These are phyloP conservation scores for Fusarium sp. DNA, from an alignment of 2,329 filamentous ascomycete species.

Conservation along the genomic window DNA sequence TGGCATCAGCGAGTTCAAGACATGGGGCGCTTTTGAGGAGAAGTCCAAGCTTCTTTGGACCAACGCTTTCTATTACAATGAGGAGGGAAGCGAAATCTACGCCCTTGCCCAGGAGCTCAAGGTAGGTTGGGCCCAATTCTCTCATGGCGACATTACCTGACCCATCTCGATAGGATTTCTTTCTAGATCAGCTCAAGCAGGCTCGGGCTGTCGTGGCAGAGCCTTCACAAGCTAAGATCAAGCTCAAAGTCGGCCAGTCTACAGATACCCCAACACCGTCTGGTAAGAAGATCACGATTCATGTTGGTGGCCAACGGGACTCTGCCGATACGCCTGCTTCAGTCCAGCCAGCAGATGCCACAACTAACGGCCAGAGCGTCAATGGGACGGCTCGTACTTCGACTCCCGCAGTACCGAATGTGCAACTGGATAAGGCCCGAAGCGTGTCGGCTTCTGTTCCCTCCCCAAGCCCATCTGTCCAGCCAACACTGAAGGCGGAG, in stretches of 20 bases:
- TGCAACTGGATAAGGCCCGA: slow-evolving; percentile 53
- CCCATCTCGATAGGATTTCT: slow-evolving; percentile 68
- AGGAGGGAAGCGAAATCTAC: slow-evolving; percentile 89
- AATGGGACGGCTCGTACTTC: slow-evolving; percentile 39
- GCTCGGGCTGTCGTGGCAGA: slow-evolving; percentile 80
- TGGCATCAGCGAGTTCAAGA: slow-evolving; percentile 77
- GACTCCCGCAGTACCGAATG: slow-evolving; percentile 31
- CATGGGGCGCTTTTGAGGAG: slow-evolving; percentile 84
- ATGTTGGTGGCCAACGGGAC: slow-evolving; percentile 71
- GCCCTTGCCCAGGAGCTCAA: slow-evolving; percentile 82
- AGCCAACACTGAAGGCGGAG: slow-evolving; percentile 51
- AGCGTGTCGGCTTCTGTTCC: slow-evolving; percentile 54
- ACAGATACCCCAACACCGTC: slow-evolving; percentile 56
- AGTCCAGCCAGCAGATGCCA: slow-evolving; percentile 35
- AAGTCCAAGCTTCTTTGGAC: slow-evolving; percentile 85
- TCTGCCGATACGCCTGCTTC: slow-evolving; percentile 64
- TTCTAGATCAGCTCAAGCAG: slow-evolving; percentile 75
- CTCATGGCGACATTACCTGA: slow-evolving; percentile 17
- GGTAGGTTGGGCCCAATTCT: slow-evolving; percentile 57
- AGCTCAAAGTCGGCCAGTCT: slow-evolving; percentile 75
- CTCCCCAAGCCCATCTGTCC: slow-evolving; percentile 60
- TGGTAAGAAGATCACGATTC: slow-evolving; percentile 77
- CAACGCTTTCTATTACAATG: slow-evolving; percentile 91
- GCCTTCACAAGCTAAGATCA: slow-evolving; percentile 81
- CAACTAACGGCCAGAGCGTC: slow-evolving; percentile 34